A percentile compares a stretch with the other conserved stretches of the same genome.
Conservation (phyloP, 768 basidiomycete species). For the Psilocybe cyanescens region DNA sequence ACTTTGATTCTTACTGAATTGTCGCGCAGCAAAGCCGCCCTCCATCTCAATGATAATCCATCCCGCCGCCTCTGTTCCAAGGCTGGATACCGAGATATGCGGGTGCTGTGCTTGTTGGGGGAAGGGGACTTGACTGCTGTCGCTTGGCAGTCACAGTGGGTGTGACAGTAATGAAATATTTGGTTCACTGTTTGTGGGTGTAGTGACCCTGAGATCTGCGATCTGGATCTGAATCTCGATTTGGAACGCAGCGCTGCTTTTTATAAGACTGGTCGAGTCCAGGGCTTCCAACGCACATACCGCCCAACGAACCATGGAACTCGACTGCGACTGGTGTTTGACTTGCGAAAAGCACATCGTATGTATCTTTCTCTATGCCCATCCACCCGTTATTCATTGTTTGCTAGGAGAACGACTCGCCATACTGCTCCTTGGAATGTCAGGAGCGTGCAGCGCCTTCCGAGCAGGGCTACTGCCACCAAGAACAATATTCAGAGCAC, state of each 20-base stretch:
- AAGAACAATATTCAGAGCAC: conserved; percentile 7
- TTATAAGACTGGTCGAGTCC: conserved; percentile 19
- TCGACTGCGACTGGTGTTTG: conserved; percentile 74
- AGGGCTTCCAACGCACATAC: conserved; percentile 21
- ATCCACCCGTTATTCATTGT: conserved; percentile 12
- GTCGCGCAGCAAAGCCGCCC: too few species aligned
- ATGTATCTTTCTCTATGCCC: conserved; percentile 29
- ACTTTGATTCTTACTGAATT: background rate
- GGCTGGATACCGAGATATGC: conserved; percentile 13
- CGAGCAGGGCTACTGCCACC: background rate
- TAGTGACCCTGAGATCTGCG: background rate
- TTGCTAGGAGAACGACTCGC: background rate
- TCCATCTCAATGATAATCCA: too few species aligned
- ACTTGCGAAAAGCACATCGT: conserved; percentile 64
- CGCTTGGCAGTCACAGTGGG: conserved; percentile 8
- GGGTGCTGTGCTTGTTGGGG: conserved; percentile 11
- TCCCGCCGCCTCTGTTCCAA: too few species aligned
- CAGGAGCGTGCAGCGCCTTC: conserved; percentile 34
- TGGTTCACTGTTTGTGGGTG: conserved; percentile 8
- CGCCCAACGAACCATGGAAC: conserved; percentile 31
- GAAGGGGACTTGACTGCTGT: background rate
- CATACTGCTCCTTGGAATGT: conserved; percentile 34
- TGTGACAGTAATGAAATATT: conserved; percentile 5
- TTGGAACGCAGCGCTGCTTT: conserved; percentile 2
- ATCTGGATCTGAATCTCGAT: conserved; percentile 18